Evolutionary conservation across 441 rosid species (phyloP).

Genomic region (Pelargonium australe): DNA sequence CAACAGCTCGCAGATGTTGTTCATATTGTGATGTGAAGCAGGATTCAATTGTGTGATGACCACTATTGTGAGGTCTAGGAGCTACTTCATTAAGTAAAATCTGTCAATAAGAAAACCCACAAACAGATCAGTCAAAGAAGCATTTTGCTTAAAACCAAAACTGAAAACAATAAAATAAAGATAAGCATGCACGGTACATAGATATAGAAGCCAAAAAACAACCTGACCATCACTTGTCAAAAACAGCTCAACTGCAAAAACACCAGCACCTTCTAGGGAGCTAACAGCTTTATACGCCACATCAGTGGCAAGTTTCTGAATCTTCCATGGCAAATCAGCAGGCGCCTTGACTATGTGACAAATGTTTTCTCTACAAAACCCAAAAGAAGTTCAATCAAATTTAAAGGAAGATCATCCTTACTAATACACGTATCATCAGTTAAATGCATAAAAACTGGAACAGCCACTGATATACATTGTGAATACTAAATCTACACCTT

Average conservation of each 20-base stretch:
- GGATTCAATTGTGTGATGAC: conserved; percentile 93
- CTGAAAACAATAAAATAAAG: background rate
- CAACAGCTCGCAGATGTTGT: conserved; percentile 85
- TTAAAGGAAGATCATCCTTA: background rate
- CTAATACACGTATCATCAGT: background rate
- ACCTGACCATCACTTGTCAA: conserved; percentile 81
- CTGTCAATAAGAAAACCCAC: conserved; percentile 30
- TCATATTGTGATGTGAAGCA: conserved; percentile 92
- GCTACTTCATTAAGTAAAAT: conserved; percentile 92
- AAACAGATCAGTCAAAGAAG: conserved; percentile 4
- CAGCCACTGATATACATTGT: background rate
- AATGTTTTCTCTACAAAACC: conserved; percentile 68
- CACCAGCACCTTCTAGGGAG: conserved; percentile 91
- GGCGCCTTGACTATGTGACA: conserved; percentile 95
- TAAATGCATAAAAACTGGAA: background rate
- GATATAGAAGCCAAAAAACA: conserved; percentile 14
- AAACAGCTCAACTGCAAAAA: conserved; percentile 94
- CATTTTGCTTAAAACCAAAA: background rate
- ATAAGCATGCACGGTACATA: conserved; percentile 9
- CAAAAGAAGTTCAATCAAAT: conserved; percentile 20
- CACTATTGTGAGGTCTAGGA: conserved; percentile 96
- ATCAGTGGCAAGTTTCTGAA: conserved; percentile 71
- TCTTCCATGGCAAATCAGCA: conserved; percentile 77
- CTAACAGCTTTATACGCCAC: conserved; percentile 74
- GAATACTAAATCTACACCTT: conserved; percentile 18